Conservation (phyloP, 2,329 filamentous ascomycete species). For the Exophiala sideris region DNA sequence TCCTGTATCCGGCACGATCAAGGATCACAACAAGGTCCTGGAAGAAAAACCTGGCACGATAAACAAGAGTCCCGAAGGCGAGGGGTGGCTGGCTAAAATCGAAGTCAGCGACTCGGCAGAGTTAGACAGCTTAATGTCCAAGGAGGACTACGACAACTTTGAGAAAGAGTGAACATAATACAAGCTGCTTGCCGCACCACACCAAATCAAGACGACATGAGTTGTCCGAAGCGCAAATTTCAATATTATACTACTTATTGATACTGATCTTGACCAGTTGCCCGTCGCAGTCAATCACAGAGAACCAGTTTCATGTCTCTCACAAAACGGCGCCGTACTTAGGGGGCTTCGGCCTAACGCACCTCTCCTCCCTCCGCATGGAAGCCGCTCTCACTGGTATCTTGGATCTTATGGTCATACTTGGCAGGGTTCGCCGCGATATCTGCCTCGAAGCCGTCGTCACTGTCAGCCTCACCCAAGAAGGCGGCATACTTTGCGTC, state of each 20-base stretch:
- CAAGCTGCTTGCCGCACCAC: background rate
- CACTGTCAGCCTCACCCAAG: constrained; percentile 22
- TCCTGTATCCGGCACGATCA: constrained; percentile 74
- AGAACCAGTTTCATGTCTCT: no score
- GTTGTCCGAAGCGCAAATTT: no score
- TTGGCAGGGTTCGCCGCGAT: constrained; percentile 21
- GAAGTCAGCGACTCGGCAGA: constrained; percentile 68
- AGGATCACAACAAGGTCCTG: constrained; percentile 68
- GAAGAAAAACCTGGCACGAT: constrained; percentile 83
- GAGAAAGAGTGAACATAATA: constrained; percentile 34
- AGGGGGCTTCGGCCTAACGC: constrained; percentile 6
- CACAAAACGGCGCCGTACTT: no score
- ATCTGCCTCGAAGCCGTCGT: constrained; percentile 25
- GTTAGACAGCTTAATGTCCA: constrained; percentile 73
- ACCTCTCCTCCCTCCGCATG: constrained; percentile 20
- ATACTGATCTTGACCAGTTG: no score
- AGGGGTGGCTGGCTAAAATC: constrained; percentile 92
- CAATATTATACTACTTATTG: no score
- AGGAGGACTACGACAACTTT: constrained; percentile 73
- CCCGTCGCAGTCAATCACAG: background rate
- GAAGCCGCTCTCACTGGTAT: constrained; percentile 20
- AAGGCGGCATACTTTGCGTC: constrained; percentile 18
- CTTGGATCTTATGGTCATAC: constrained; percentile 22
- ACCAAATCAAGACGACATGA: background rate
- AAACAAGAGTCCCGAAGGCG: constrained; percentile 85